Evolutionary conservation across 768 basidiomycete genomes (phyloP), one percentile per base, ranked within the genome.

Genomic region (Fomitopsis pulvina): DNA sequence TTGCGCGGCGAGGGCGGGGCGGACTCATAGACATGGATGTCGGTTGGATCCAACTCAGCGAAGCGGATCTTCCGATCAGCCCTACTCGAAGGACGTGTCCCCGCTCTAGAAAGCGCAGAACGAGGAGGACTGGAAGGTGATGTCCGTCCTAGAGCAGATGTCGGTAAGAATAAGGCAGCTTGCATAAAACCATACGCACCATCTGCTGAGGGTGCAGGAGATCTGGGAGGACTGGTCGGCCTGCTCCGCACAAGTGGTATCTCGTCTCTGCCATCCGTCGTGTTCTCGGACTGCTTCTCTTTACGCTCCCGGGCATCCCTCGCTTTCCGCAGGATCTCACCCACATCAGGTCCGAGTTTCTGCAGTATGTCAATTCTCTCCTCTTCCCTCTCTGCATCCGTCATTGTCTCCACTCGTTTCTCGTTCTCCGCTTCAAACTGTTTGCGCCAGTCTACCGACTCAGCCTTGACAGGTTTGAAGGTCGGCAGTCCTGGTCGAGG

Each of bases 11-110:
- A 89, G 1, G 84, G 70, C 3, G 87, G 89, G 1, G 80, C 83
- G 12, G 88, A 90, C 57, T 89, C 85, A 59, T 92, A 92, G 1
- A 92, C 83, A 64, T 88, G 75, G 2, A 92, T 79, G 59, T 91
- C 85, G n/a, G 77, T 66, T 0, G 86, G 80, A 1, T 75, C 78
- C 14, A 89, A 70, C 32, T 90, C 82, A 27, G 87, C 85, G 58
- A 92, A 92, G 16, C 89, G 81, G 26, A 91, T 66, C 55, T 68
- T 79, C 12, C 83, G 69, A 43, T 70, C 59, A 1, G 75, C 54
- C 66, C 79, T 45, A 63, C 80, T 73, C 64, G 82, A 76, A 12
- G 85, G 83, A 11, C 85, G 80, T 12, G 79, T 80, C 48, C 66
- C 52, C 14, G 71, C 68, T 6, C 72, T 68, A 10, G 74, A 74